Evolutionary conservation across 75 land plant species (phyloP).

Genomic region (Selaginella moellendorffii): DNA sequence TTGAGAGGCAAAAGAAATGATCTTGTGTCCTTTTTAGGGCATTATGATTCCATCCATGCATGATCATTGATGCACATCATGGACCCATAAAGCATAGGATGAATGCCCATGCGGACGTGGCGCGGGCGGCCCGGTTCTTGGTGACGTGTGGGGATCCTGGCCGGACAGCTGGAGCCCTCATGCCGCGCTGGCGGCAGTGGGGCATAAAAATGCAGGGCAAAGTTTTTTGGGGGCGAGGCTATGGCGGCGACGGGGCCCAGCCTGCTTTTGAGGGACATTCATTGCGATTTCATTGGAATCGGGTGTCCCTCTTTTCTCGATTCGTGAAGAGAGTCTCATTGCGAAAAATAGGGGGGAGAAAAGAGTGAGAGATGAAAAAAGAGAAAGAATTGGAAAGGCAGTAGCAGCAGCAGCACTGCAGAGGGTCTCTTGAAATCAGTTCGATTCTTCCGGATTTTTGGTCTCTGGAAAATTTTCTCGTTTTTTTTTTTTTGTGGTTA

Average conservation of each 20-base stretch:
- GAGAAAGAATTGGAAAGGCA: too few relatives aligned
- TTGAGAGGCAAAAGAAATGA: background rate
- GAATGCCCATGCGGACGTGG: background rate
- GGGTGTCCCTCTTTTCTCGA: too few relatives aligned
- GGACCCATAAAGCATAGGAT: background rate
- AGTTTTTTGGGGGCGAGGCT: background rate
- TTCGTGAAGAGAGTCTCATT: too few relatives aligned
- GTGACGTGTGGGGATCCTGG: background rate
- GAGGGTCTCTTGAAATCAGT: too few relatives aligned
- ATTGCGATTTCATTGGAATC: too few relatives aligned
- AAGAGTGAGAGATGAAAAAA: too few relatives aligned
- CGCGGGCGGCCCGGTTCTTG: too few relatives aligned
- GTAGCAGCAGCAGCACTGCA: too few relatives aligned
- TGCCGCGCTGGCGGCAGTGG: background rate
- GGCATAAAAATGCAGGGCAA: background rate
- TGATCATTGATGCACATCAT: background rate
- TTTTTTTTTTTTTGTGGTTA: too few relatives aligned
- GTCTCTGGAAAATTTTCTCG: too few relatives aligned
- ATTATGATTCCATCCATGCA: background rate
- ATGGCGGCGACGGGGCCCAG: background rate
- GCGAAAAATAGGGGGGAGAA: too few relatives aligned
- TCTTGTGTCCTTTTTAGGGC: background rate
- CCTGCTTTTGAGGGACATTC: background rate
- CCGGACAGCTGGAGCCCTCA: background rate
- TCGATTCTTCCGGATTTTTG: too few relatives aligned